These are phyloP conservation scores for Solanum chacoense DNA, from an alignment of 305 asterid genomes.

Conservation along the genomic window DNA sequence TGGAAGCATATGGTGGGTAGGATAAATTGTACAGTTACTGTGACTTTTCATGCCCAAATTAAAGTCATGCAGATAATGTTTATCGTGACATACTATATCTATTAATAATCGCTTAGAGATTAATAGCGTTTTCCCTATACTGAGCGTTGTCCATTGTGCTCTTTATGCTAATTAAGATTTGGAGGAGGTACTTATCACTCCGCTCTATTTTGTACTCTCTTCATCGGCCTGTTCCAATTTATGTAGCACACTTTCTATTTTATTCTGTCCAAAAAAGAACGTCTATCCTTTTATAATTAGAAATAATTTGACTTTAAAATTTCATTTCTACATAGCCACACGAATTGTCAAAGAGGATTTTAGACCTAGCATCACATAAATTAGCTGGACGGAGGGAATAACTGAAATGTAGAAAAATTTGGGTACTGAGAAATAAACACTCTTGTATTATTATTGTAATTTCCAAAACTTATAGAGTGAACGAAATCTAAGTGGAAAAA, in stretches of 20 bases:
- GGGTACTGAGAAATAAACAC: background rate
- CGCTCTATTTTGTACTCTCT: background rate
- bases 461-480: background rate
- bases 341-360: too few species aligned
- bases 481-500: background rate
- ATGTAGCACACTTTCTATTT: background rate
- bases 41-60: background rate
- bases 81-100: background rate
- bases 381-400: background rate
- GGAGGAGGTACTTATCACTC: background rate
- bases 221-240: background rate
- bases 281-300: background rate
- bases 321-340: too few species aligned
- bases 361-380: background rate
- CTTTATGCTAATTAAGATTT: background rate
- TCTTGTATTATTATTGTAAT: background rate
- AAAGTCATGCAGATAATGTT: background rate
- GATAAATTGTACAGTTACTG: background rate
- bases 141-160: background rate
- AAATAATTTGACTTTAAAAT: too few species aligned
- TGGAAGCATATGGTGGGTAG: background rate
- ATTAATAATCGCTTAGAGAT: background rate
- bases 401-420: background rate
- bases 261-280: too few species aligned
- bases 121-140: background rate